Evolutionary conservation across 208 protist genomes (phyloP), one percentile per base, ranked within the genome.

Genomic region (Wallacemonas collosoma): DNA sequence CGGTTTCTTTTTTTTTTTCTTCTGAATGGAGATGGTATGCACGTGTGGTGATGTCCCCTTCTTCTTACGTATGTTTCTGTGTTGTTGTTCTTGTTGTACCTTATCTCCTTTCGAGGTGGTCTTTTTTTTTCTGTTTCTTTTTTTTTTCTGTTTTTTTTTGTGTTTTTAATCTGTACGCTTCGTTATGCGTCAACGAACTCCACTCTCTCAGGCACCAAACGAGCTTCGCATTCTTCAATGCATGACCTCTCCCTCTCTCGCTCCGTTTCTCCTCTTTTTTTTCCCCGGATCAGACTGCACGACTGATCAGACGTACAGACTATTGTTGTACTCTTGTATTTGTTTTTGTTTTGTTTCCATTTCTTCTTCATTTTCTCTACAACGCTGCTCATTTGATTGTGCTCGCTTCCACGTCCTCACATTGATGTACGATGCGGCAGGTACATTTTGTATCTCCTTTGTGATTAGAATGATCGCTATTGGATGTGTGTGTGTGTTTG

Each of bases 1-100:
- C 7, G 15, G 43, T 73, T 41, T 79, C 17, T 56, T 63, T 47
- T n/a, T 64, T 69, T 44, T 36, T 38, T 61, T 69, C 72, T 56
- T 72, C 39, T 71, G 68, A 68, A 36, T 71, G 6, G 41, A 15
- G 11, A 3, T 50, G 45, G 45, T 50, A 26, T 26, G 26, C 26
- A 26, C 26, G 26, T 26, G 26, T 26, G 26, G 26, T 26, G 26
- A 0, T 26, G 26, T 26, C 26, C 26, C 26, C 26, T 50, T 50
- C 45, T 50, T 50, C 45, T 12, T 50, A 6, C 45, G 8, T 50
- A 50, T 1, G 26, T 26, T 26, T 0, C 26, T 26, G 26, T 0
- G 26, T 26, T 0, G 26, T 26, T 26, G 26, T 26, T 72, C 14
- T 71, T 64, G 65, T 67, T 44, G 11, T 26, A 9, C 48, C 45